A percentile compares a stretch with the other conserved stretches of the same genome.
Evolutionary conservation across 352 stramenopile genomes (phyloP).

Genomic region (Globisporangium lucens): DNA sequence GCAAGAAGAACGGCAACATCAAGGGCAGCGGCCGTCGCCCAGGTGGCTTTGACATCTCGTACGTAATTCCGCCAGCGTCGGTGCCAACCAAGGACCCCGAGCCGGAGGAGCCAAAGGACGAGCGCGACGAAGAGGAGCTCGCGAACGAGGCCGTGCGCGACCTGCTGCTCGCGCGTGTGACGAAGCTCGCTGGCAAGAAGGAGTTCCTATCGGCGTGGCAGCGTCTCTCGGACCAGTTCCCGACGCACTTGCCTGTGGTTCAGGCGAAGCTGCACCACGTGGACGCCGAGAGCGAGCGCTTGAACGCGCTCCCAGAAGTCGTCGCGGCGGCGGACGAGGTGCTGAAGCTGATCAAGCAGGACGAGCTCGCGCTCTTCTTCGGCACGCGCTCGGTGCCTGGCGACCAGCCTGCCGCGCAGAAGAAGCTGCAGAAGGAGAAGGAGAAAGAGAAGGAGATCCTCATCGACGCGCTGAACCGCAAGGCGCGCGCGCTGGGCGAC

Average conservation of each 20-base stretch:
- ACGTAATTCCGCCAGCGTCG: constrained; percentile 64
- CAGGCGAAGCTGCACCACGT: constrained; percentile 75
- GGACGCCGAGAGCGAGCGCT: constrained; percentile 53
- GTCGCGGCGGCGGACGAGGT: constrained; percentile 54
- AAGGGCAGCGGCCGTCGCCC: constrained; percentile 59
- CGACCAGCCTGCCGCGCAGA: constrained; percentile 45
- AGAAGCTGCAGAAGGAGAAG: constrained; percentile 78
- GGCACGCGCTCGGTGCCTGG: constrained; percentile 55
- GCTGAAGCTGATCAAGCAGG: constrained; percentile 53
- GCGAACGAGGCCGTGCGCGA: constrained; percentile 74
- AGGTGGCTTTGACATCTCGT: constrained; percentile 68
- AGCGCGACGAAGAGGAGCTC: constrained; percentile 60
- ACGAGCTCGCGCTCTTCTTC: constrained; percentile 73
- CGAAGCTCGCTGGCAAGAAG: constrained; percentile 66
- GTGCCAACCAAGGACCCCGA: constrained; percentile 59
- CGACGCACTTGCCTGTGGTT: constrained; percentile 52
- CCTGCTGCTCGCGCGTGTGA: constrained; percentile 59
- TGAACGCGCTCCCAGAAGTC: constrained; percentile 43
- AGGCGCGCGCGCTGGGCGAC: constrained; percentile 71
- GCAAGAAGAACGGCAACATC: constrained; percentile 63
- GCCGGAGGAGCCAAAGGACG: constrained; percentile 62
- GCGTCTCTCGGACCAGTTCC: constrained; percentile 49
- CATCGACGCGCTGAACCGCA: constrained; percentile 60
- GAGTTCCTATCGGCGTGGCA: constrained; percentile 55
- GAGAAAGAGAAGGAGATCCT: constrained; percentile 67